Percentiles rank a stretch among this genome's conserved stretches.
phyloP scores from a whole-genome alignment of 148 eudicot genomes.

The Rhododendron vialii region DNA sequence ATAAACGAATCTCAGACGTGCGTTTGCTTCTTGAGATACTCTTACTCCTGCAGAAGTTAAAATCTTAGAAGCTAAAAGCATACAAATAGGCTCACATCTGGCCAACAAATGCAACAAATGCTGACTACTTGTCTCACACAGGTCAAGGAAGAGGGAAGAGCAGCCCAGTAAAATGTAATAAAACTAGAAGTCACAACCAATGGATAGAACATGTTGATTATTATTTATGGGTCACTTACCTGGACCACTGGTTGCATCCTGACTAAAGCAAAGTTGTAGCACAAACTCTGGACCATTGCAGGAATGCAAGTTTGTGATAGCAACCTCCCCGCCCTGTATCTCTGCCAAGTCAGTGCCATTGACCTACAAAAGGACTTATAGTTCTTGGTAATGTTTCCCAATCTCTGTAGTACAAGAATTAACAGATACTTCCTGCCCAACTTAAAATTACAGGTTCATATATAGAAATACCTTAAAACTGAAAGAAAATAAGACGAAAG shows the following conservation, averaged over 20 bases:
- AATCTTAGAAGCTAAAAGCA: not conserved
- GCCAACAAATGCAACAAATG: not conserved
- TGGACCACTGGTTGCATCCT: conserved; percentile 20
- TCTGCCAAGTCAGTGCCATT: conserved; percentile 58
- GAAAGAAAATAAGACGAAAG: not conserved
- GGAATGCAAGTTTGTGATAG: conserved; percentile 61
- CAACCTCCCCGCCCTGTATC: conserved; percentile 65
- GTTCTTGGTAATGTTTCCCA: not conserved
- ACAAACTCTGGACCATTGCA: conserved; percentile 71
- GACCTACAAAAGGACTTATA: conserved; percentile 43
- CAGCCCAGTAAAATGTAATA: not conserved
- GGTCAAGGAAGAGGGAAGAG: not conserved
- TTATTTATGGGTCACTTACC: conserved; percentile 19
- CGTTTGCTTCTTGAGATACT: conserved; percentile 46
- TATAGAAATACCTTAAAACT: not conserved
- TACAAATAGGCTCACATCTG: not conserved
- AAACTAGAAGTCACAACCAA: not conserved
- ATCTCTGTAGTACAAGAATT: not conserved
- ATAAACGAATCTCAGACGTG: conserved; percentile 59
- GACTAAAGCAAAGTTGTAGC: conserved; percentile 30
- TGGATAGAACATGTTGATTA: not conserved
- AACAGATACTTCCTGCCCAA: not conserved
- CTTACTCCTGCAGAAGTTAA: conserved; percentile 31
- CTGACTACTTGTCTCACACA: not conserved
- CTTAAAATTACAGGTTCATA: not conserved